These are phyloP conservation scores for Leccinum aurantiacum DNA, from an alignment of 768 basidiomycete species.

Conservation along the genomic window DNA sequence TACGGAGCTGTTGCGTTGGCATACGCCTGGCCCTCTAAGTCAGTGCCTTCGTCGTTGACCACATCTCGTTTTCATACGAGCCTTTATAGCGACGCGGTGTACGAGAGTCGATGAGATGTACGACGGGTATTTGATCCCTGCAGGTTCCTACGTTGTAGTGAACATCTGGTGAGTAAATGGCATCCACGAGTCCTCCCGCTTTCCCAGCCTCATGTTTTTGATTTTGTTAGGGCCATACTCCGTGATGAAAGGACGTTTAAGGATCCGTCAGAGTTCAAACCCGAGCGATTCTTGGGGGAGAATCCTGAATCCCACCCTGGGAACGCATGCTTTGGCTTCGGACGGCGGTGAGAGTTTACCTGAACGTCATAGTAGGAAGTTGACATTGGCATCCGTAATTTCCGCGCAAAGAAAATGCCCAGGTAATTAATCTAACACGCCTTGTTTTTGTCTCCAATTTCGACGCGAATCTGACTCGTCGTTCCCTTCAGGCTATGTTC, in stretches of 20 bases:
- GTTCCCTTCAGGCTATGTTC: conserved; percentile 7
- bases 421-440: neutral
- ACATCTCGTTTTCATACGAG: neutral
- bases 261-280: conserved; percentile 22
- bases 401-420: neutral
- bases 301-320: conserved; percentile 15
- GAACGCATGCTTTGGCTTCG: conserved; percentile 21
- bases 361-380: neutral
- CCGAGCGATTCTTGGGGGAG: conserved; percentile 25
- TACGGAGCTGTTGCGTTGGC: conserved; percentile 29
- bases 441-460: neutral
- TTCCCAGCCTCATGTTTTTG: neutral
- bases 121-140: conserved; percentile 25
- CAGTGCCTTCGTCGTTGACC: neutral
- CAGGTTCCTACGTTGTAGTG: conserved; percentile 14
- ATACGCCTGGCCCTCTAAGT: conserved; percentile 18
- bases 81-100: conserved; percentile 9
- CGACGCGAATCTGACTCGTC: neutral
- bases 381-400: neutral
- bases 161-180: conserved; percentile 17
- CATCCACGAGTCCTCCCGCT: neutral
- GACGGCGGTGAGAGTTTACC: conserved; percentile 15
- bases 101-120: conserved; percentile 17
- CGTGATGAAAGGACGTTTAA: conserved; percentile 18
- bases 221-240: conserved; percentile 16